A percentile compares a stretch with the other conserved stretches of the same genome.
Evolutionary conservation across 139 green algal genomes (phyloP).

Genomic region (Chlorella sorokiniana): DNA sequence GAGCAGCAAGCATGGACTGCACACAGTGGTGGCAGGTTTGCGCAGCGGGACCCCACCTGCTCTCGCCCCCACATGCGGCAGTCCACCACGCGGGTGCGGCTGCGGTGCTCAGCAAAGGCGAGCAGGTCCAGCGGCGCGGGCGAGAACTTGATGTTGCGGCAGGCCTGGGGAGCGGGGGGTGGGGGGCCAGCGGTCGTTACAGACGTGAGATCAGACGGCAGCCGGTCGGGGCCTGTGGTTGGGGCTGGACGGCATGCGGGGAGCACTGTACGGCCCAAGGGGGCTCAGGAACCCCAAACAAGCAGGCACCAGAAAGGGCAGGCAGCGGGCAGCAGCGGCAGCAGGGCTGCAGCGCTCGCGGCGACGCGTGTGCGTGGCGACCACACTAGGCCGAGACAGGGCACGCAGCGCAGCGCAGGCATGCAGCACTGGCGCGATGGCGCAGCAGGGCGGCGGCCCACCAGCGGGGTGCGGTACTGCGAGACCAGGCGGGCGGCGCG

Average conservation of each 20-base stretch:
- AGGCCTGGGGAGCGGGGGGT: slow-evolving; percentile 22
- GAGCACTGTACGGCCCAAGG: too few relatives aligned
- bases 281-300: too few relatives aligned
- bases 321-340: too few relatives aligned
- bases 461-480: slow-evolving; percentile 1
- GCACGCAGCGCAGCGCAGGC: neutral
- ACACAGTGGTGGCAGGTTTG: too few relatives aligned
- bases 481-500: slow-evolving; percentile 33
- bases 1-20: neutral
- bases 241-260: neutral
- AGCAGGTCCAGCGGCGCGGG: slow-evolving; percentile 56
- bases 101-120: slow-evolving; percentile 59
- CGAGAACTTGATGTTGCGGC: slow-evolving; percentile 55
- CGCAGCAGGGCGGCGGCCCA: neutral
- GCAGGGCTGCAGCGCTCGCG: too few relatives aligned
- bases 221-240: neutral
- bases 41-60: slow-evolving; percentile 21
- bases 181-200: neutral
- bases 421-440: neutral
- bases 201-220: neutral
- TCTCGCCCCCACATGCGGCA: slow-evolving; percentile 35
- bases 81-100: slow-evolving; percentile 46
- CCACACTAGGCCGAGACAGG: too few relatives aligned
- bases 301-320: too few relatives aligned
- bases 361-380: too few relatives aligned